A percentile compares a stretch with the other conserved stretches of the same genome.
These are phyloP conservation scores for grape (Vitis vinifera) DNA, from an alignment of 164 flowering plant species.

Conservation along the genomic window ASM3070453v1 NC_081810.1:5051001-5051500, in stretches of 20 bases:
- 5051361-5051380: conserved; percentile 22
- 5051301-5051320: conserved; percentile 40
- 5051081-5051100: conserved; percentile 58
- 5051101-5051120: conserved; percentile 58
- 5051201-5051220: conserved; percentile 10
- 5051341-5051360: conserved; percentile 37
- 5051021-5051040: conserved; percentile 49
- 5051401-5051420: conserved; percentile 24
- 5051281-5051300: conserved; percentile 12
- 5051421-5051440: background rate
- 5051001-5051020: conserved; percentile 42
- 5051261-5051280: background rate
- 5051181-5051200: conserved; percentile 11
- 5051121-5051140: conserved; percentile 60
- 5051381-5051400: conserved; percentile 8
- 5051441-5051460: background rate
- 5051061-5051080: conserved; percentile 76
- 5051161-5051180: conserved; percentile 41
- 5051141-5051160: conserved; percentile 67
- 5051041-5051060: conserved; percentile 56
- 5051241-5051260: conserved; percentile 3
- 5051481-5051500: conserved; percentile 12
- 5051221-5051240: conserved; percentile 1
- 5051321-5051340: conserved; percentile 44
- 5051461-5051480: conserved; percentile 16